Evolutionary conservation across 2,329 filamentous ascomycete species (phyloP), one percentile per base, ranked within the genome.

Genomic region (Triangularia setosa): DNA sequence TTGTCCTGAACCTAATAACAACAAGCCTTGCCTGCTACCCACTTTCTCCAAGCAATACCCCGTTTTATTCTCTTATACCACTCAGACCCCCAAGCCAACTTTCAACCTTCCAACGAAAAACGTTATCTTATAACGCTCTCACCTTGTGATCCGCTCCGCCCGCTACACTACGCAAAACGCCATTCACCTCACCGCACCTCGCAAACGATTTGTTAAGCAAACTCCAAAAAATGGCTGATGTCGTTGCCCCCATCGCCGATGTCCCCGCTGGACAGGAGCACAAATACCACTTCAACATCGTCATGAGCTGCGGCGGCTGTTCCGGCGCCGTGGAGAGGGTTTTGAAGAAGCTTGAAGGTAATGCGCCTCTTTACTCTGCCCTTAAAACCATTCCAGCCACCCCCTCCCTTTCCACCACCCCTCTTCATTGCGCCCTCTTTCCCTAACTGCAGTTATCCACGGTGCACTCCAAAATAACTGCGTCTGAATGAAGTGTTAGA

Each of bases 241-340:
- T 64, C 24, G 44, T 64, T 23, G 33, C 63, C 25, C 12, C 59
- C 59, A 40, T 57, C 53, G 27, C 24, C 55, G 62, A 57, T 48
- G 33, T 40, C 35, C 35, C 52, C 9, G 25, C 90, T 70, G 91
- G 91, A 83, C 62, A 62, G 12, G 88, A 91, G 72, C 92, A 97
- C 83, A 91, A 87, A 71, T 98, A 98, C 90, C 92, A 95, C 79
- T 98, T 98, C 84, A 89, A 93, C 79, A 87, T 98, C 78, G 84
- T 82, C 79, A 99, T 99, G 95, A 90, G 83, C 84, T 99, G 95
- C 81, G 87, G 91, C 76, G 95, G 95, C 77, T 99, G 95, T 88
- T 97, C 93, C 55, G 93, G 93, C 74, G 95, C 95, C 70, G 85
- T 99, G 54, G 91, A 96, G 79, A 87, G 93, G 60, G 93, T 97